Conservation (phyloP, 371 early-diverging fungal species). For the Rhizopus sp. region DNA sequence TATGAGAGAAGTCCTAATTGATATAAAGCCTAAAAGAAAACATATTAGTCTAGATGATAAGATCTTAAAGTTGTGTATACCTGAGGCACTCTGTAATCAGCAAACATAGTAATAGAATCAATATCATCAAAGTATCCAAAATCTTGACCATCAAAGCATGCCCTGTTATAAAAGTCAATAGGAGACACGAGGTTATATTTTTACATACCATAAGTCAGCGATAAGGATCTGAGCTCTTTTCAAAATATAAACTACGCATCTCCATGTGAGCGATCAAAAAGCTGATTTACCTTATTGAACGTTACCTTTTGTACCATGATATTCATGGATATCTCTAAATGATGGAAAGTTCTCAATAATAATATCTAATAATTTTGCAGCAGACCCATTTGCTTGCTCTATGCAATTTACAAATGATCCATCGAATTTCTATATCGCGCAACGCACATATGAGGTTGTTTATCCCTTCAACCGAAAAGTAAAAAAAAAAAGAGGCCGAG, state of each 20-base stretch:
- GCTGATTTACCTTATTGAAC: too few relatives aligned
- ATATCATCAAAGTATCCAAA: slow-evolving; percentile 77
- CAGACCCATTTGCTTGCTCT: slow-evolving; percentile 51
- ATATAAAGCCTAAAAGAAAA: slow-evolving; percentile 60
- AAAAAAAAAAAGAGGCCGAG: slow-evolving; percentile 3
- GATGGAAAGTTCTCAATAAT: slow-evolving; percentile 66
- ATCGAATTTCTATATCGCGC: slow-evolving; percentile 54
- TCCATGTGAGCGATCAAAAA: too few relatives aligned
- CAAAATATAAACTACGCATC: slow-evolving; percentile 60
- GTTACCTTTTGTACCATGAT: slow-evolving; percentile 60
- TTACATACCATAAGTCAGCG: slow-evolving; percentile 80
- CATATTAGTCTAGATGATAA: slow-evolving; percentile 19
- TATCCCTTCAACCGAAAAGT: neutral
- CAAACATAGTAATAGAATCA: slow-evolving; percentile 90
- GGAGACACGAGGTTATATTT: neutral
- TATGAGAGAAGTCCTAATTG: slow-evolving; percentile 74
- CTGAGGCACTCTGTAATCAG: slow-evolving; percentile 71
- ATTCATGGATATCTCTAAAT: slow-evolving; percentile 73
- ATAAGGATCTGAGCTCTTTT: slow-evolving; percentile 90
- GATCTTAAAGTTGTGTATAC: slow-evolving; percentile 12
- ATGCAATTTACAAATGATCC: slow-evolving; percentile 73
- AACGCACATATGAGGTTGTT: neutral
- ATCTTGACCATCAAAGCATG: slow-evolving; percentile 77
- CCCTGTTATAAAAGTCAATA: slow-evolving; percentile 46
- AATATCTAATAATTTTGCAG: slow-evolving; percentile 58